Evolutionary conservation across 2,329 filamentous ascomycete species (phyloP).

Genomic region (Fonsecaea pugnacius): DNA sequence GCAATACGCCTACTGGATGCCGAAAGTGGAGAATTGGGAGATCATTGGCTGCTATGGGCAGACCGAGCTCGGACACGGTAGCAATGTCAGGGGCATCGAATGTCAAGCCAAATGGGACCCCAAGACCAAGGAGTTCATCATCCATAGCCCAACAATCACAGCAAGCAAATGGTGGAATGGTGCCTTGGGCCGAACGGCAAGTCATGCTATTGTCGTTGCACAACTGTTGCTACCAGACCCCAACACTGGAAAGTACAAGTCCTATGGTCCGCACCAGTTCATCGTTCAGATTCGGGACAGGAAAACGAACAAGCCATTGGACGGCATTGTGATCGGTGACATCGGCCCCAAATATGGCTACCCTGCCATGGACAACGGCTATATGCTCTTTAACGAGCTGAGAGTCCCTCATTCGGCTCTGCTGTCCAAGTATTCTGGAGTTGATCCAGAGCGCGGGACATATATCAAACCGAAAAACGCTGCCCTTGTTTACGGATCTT

Average conservation of each 20-base stretch:
- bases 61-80: slow-evolving; percentile 59
- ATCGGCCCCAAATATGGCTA: slow-evolving; percentile 62
- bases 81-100: slow-evolving; percentile 58
- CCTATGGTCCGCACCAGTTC: slow-evolving; percentile 58
- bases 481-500: slow-evolving; percentile 56
- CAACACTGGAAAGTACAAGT: slow-evolving; percentile 43
- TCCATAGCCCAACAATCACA: slow-evolving; percentile 58
- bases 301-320: slow-evolving; percentile 53
- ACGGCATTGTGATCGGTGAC: slow-evolving; percentile 58
- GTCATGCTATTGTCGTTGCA: slow-evolving; percentile 60
- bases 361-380: slow-evolving; percentile 58
- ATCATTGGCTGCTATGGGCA: slow-evolving; percentile 59
- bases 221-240: slow-evolving; percentile 53
- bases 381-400: slow-evolving; percentile 58
- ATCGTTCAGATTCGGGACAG: slow-evolving; percentile 58
- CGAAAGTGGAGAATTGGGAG: slow-evolving; percentile 54
- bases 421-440: slow-evolving; percentile 54
- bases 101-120: slow-evolving; percentile 55
- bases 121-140: slow-evolving; percentile 51
- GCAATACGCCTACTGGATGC: slow-evolving; percentile 56
- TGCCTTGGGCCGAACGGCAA: slow-evolving; percentile 58
- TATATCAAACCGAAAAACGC: slow-evolving; percentile 55
- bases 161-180: slow-evolving; percentile 63
- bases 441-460: slow-evolving; percentile 52
- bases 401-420: slow-evolving; percentile 55